These are phyloP conservation scores for Leptographium radiaticola DNA, from an alignment of 2,329 filamentous ascomycete genomes.

Conservation along the genomic window DNA sequence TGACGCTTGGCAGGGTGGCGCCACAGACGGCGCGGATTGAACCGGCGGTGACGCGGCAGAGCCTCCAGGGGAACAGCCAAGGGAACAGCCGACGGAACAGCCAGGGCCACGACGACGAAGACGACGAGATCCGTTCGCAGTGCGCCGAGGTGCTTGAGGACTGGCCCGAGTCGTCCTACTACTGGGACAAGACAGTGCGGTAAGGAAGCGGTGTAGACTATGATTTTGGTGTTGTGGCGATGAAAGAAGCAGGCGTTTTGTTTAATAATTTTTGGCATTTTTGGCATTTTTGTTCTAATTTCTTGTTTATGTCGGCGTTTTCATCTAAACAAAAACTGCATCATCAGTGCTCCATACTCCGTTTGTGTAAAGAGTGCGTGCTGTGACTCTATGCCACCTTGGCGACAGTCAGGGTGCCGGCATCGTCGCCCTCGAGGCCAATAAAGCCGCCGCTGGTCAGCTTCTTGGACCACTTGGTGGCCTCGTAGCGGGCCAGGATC, in stretches of 20 bases:
- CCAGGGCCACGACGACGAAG: slow-evolving; percentile 1
- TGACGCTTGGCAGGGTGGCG: slow-evolving; percentile 1
- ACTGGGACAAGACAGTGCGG: slow-evolving; percentile 1
- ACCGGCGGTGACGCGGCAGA: background rate
- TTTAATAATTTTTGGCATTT: background rate
- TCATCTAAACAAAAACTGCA: too few species aligned
- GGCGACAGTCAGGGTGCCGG: slow-evolving; percentile 34
- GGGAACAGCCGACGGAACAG: background rate
- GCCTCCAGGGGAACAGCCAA: background rate
- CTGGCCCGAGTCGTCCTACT: slow-evolving; percentile 9
- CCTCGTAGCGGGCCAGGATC: slow-evolving; percentile 60
- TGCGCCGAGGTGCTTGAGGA: background rate
- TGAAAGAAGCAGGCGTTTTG: background rate
- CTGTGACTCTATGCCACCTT: slow-evolving; percentile 26
- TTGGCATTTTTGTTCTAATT: background rate
- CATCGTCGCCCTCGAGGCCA: slow-evolving; percentile 32
- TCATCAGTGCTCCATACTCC: too few species aligned
- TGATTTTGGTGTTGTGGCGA: too few species aligned
- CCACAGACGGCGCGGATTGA: background rate
- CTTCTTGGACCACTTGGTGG: slow-evolving; percentile 64
- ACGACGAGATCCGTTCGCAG: background rate
- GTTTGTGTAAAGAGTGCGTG: too few species aligned
- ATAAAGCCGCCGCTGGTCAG: slow-evolving; percentile 45
- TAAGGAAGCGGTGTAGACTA: background rate
- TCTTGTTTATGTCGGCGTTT: too few species aligned